Percentiles rank a stretch among this genome's conserved stretches.
Conservation (phyloP, 2,329 filamentous ascomycete species). For the Graphiopsis chlorocephala region DNA sequence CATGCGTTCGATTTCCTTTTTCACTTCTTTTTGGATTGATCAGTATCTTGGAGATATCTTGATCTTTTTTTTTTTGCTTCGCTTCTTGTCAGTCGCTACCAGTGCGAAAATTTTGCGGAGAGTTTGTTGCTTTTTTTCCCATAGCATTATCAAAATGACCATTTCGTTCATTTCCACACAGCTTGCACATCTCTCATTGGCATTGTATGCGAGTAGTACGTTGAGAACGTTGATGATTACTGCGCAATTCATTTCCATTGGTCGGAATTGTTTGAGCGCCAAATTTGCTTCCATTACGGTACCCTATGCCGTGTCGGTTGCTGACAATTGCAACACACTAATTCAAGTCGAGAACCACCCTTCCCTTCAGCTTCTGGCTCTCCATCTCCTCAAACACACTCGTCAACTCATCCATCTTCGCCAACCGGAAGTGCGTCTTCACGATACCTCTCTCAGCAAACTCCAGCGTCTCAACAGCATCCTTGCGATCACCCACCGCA, state of each 20-base stretch:
- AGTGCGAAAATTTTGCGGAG: background rate
- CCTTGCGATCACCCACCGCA: slow-evolving; percentile 46
- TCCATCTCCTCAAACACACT: slow-evolving; percentile 48
- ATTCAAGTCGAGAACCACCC: slow-evolving; percentile 47
- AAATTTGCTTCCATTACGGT: background rate
- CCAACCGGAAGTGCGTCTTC: slow-evolving; percentile 47
- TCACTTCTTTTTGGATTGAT: background rate
- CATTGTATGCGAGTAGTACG: background rate
- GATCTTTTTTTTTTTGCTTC: background rate
- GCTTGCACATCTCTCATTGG: background rate
- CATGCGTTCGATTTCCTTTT: background rate
- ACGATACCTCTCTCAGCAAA: slow-evolving; percentile 45
- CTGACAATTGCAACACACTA: too few species aligned
- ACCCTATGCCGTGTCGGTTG: too few species aligned
- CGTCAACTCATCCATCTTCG: slow-evolving; percentile 49
- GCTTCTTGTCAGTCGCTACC: slow-evolving; percentile 9
- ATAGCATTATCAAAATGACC: background rate
- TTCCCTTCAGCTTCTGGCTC: slow-evolving; percentile 42
- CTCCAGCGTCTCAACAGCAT: slow-evolving; percentile 50
- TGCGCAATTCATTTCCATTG: too few species aligned
- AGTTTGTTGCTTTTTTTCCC: slow-evolving; percentile 1
- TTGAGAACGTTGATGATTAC: background rate
- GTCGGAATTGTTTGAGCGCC: background rate
- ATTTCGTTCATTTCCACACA: background rate
- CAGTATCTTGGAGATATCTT: background rate